Evolutionary conservation across 352 stramenopile species (phyloP).

Genomic region (Globisporangium acanthophoron): DNA sequence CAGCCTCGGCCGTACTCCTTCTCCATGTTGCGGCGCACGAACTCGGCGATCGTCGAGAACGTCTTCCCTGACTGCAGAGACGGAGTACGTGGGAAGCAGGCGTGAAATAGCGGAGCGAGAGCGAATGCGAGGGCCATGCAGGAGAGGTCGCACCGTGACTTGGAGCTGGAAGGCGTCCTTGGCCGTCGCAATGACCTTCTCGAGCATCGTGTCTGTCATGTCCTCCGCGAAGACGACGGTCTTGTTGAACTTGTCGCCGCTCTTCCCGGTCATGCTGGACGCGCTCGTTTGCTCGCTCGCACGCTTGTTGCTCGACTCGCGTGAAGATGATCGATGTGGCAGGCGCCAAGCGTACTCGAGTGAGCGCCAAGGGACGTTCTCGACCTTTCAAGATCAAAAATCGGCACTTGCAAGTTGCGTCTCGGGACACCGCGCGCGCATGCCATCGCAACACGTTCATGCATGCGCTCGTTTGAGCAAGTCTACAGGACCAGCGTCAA

Average conservation of each 20-base stretch:
- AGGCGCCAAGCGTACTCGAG: too few species aligned
- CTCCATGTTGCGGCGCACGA: conserved; percentile 90
- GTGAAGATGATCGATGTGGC: too few species aligned
- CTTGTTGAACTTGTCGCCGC: conserved; percentile 86
- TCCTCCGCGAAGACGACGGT: conserved; percentile 92
- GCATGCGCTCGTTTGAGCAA: too few species aligned
- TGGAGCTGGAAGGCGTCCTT: conserved; percentile 90
- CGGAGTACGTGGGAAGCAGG: not conserved
- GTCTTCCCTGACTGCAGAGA: conserved; percentile 80
- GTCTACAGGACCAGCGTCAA: too few species aligned
- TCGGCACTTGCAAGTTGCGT: too few species aligned
- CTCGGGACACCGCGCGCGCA: not conserved
- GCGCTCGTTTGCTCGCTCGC: not conserved
- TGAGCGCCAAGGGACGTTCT: not conserved
- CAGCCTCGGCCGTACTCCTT: conserved; percentile 90
- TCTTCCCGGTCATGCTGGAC: conserved; percentile 48
- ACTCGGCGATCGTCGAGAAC: conserved; percentile 89
- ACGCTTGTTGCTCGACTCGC: not conserved
- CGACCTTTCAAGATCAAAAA: not conserved
- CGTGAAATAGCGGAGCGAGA: not conserved
- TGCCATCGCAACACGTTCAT: not conserved
- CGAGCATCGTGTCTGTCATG: conserved; percentile 93
- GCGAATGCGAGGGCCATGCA: not conserved
- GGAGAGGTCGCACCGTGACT: conserved; percentile 45
- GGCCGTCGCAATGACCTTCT: conserved; percentile 86